Conservation (phyloP, 2,329 filamentous ascomycete species). For the Fusarium zealandicum region DNA sequence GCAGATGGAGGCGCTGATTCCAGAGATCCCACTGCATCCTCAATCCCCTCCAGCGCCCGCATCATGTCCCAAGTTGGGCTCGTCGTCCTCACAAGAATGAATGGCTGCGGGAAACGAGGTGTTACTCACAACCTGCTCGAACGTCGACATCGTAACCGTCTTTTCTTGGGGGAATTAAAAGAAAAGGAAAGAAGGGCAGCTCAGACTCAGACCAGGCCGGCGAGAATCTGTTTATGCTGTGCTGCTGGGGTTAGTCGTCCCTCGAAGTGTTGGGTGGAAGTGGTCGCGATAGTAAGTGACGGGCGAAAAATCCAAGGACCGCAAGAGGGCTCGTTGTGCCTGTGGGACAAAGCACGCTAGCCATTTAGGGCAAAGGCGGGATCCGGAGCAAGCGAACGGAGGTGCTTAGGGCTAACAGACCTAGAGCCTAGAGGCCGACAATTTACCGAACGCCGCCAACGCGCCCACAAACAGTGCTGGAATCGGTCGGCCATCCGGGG, state of each 20-base stretch:
- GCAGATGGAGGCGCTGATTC: slow-evolving; percentile 21
- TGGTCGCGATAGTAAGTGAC: slow-evolving; percentile 51
- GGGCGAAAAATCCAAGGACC: slow-evolving; percentile 52
- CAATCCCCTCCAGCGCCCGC: slow-evolving; percentile 30
- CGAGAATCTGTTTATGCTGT: slow-evolving; percentile 50
- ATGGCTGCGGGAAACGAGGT: slow-evolving; percentile 20
- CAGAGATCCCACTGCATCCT: slow-evolving; percentile 22
- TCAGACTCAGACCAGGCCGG: slow-evolving; percentile 49
- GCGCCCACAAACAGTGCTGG: slow-evolving; percentile 5
- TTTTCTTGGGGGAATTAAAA: slow-evolving; percentile 43
- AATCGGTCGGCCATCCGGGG: background rate
- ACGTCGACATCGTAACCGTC: slow-evolving; percentile 67
- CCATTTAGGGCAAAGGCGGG: slow-evolving; percentile 41
- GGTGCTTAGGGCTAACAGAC: slow-evolving; percentile 53
- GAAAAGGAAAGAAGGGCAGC: slow-evolving; percentile 46
- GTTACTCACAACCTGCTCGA: slow-evolving; percentile 74
- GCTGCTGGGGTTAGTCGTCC: slow-evolving; percentile 54
- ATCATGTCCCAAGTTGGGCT: slow-evolving; percentile 16
- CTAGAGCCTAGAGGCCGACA: slow-evolving; percentile 44
- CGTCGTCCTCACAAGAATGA: slow-evolving; percentile 30
- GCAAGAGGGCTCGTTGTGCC: slow-evolving; percentile 51
- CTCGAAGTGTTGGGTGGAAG: slow-evolving; percentile 48
- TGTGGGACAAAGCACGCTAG: slow-evolving; percentile 46
- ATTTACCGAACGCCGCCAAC: slow-evolving; percentile 39
- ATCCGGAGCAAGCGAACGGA: slow-evolving; percentile 47